phyloP scores from a whole-genome alignment of 768 basidiomycete genomes.

The Xerocomus brunneocitrinus region DNA sequence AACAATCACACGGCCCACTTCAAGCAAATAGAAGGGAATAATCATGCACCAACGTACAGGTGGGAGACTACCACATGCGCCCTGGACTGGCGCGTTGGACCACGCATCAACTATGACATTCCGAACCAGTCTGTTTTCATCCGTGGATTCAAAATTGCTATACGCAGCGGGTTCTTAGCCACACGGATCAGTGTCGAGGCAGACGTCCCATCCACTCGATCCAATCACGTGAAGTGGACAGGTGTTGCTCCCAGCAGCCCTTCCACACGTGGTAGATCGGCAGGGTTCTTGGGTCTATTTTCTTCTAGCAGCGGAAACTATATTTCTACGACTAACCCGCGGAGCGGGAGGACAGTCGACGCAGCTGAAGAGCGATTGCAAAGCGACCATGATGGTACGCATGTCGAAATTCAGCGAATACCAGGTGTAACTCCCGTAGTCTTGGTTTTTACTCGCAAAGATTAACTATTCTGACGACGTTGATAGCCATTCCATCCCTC shows the following conservation, averaged over 20 bases:
- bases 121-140: slow-evolving; percentile 28
- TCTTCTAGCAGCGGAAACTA: not conserved
- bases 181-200: not conserved
- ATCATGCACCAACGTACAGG: slow-evolving; percentile 1
- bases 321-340: not conserved
- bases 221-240: not conserved
- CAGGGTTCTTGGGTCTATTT: not conserved
- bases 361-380: not conserved
- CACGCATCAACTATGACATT: not conserved
- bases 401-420: not conserved
- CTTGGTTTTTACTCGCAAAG: not conserved
- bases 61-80: slow-evolving; percentile 9
- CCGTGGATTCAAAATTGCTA: slow-evolving; percentile 23
- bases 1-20: slow-evolving; percentile 1
- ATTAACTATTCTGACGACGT: not conserved
- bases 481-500: slow-evolving; percentile 10
- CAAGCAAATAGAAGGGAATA: not conserved
- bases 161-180: not conserved
- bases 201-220: not conserved
- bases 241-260: not conserved
- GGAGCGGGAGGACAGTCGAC: not conserved
- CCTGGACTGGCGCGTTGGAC: slow-evolving; percentile 12
- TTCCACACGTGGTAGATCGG: not conserved
- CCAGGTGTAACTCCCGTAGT: not conserved
- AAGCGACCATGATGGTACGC: not conserved